Evolutionary conservation across 2,329 filamentous ascomycete species (phyloP).

Genomic region (Fonsecaea pedrosoi): DNA sequence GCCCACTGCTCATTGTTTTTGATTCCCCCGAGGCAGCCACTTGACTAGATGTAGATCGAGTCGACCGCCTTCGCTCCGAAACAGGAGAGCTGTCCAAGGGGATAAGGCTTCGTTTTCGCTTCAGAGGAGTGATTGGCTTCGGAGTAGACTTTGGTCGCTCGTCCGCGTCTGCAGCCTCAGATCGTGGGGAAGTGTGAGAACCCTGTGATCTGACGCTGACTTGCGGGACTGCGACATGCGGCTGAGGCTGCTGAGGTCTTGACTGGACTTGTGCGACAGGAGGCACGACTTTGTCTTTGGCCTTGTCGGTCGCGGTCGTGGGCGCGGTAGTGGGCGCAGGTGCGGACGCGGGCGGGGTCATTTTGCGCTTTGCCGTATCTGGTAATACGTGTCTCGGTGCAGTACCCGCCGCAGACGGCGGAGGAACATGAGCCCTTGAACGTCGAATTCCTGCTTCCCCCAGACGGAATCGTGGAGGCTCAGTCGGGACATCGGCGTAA

Average conservation of each 20-base stretch:
- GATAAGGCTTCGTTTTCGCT: constrained; percentile 10
- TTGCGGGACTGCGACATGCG: background rate
- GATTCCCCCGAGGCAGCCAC: background rate
- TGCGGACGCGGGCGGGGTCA: constrained; percentile 16
- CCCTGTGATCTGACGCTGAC: background rate
- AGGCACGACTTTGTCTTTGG: background rate
- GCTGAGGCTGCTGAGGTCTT: background rate
- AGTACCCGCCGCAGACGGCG: background rate
- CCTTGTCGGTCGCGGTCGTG: background rate
- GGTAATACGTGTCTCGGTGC: constrained; percentile 25
- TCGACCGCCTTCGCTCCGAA: constrained; percentile 6
- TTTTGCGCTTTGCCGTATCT: constrained; percentile 31
- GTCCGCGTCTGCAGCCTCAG: background rate
- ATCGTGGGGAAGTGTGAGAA: background rate
- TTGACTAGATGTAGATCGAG: constrained; percentile 24
- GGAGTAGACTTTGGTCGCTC: background rate
- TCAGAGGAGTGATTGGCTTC: constrained; percentile 15
- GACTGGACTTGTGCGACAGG: background rate
- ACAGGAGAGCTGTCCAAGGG: background rate
- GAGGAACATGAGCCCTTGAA: background rate
- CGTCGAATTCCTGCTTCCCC: constrained; percentile 24
- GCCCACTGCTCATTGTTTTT: constrained; percentile 13
- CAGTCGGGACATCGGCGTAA: constrained; percentile 40
- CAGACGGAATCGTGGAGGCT: constrained; percentile 38
- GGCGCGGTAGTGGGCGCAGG: background rate